Base-by-base conservation (phyloP, 108 stramenopile genomes). In the Mediolabrus comicus region DNA sequence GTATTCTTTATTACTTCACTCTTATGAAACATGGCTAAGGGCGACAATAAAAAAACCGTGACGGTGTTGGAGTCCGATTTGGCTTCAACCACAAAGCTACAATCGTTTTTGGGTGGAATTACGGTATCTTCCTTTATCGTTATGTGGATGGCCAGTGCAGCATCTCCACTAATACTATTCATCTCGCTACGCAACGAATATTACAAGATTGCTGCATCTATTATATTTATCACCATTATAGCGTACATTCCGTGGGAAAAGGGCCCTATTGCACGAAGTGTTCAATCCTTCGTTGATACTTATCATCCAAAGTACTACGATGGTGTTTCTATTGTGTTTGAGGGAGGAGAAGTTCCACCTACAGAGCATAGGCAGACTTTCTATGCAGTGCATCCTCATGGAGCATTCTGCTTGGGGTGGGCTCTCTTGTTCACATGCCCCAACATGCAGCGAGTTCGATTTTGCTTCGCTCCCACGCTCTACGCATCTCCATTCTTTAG, bases 401-500 rank as follows among this genome's bases (percentile, higher is more conserved):
- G 86, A 11, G 81, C 81, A 26, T 84, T 87, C 38, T 83, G 83
- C 53, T 59, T 84, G 6, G 86, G 86, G 10, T 84, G 83, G 86
- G 59, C 81, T 22, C 55, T 81, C 3, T 69, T 87, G 7, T 82
- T 63, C 53, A 38, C 26, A 52, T 63, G 53, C 49, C 62, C 38
- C 13, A 33, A 31, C 62, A 80, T 80, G 74, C 63, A 67, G 6
- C 27, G 62, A 8, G 81, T 87, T 25, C 72, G 79, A 12, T 87
- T 87, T 53, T 82, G 81, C 56, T 87, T 87, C 62, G 64, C 86
- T 29, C 81, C 82, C n/a, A n/a, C 53, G 10, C 60, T 87, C 12
- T 87, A 61, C 51, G 58, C 65, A 11, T 81, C 82, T 19, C 86
- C 86, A 1, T 71, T 87, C 56, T 87, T 87, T 69, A 84, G 84